Evolutionary conservation across 2,329 filamentous ascomycete genomes (phyloP).

Genomic region (Biscogniauxia mediterranea): DNA sequence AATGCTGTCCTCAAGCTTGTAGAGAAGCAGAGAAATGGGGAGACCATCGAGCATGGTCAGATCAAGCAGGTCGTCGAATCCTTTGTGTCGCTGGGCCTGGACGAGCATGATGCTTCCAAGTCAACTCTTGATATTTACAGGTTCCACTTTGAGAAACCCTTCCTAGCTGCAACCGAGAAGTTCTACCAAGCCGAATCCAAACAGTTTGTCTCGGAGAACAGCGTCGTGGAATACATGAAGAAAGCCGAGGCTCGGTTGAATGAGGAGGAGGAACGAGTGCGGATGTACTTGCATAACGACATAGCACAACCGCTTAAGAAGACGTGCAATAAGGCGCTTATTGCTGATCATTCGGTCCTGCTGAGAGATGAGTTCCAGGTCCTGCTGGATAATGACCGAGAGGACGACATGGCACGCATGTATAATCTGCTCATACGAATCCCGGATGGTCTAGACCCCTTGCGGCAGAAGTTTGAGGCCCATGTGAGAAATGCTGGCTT

Average conservation of each 20-base stretch:
- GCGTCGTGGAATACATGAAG: conserved; percentile 99
- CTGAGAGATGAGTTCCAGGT: conserved; percentile 94
- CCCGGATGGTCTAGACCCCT: conserved; percentile 84
- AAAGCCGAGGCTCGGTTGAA: conserved; percentile 88
- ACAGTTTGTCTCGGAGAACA: conserved; percentile 93
- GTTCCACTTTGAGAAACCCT: conserved; percentile 87
- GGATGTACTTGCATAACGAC: conserved; percentile 86
- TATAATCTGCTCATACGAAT: conserved; percentile 89
- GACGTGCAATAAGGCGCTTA: conserved; percentile 83
- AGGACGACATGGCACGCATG: conserved; percentile 95
- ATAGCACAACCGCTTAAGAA: conserved; percentile 83
- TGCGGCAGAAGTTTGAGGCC: conserved; percentile 82
- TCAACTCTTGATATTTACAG: conserved; percentile 95
- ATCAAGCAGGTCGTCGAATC: conserved; percentile 98
- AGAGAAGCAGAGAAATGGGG: conserved; percentile 94
- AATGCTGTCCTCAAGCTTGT: conserved; percentile 89
- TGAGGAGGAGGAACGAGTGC: conserved; percentile 92
- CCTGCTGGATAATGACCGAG: conserved; percentile 87
- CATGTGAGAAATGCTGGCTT: conserved; percentile 90
- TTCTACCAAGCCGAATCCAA: conserved; percentile 94
- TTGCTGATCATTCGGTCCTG: conserved; percentile 81
- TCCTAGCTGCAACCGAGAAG: conserved; percentile 75
- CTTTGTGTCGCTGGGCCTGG: conserved; percentile 90
- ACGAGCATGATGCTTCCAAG: conserved; percentile 89
- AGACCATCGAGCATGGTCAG: conserved; percentile 95